Evolutionary conservation across 2,329 filamentous ascomycete genomes (phyloP), one percentile per base, ranked within the genome.

Genomic region (Pyricularia grisea): DNA sequence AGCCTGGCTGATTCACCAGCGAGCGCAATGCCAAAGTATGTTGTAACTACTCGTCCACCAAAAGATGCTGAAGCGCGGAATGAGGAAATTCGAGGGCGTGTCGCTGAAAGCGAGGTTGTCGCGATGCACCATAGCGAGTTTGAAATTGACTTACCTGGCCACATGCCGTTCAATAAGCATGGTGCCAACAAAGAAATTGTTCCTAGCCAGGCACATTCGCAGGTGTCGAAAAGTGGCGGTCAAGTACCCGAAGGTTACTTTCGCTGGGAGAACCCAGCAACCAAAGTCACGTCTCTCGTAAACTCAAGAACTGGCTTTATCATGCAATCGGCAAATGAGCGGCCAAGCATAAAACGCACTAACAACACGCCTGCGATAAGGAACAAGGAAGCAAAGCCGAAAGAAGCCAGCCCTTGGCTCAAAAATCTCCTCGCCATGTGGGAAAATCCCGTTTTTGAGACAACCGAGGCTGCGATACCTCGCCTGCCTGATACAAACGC

Each of bases 381-480:
- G 3, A 20, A 20, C 9, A 17, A 63, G 60, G 11, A 28, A 20
- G 3, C 50, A 50, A 50, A 66, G 11, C 5, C n/a, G 20, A 69
- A 71, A 30, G 70, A 72, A 68, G 31, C 73, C 61, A 61, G 69
- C 69, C 72, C 76, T 11, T 93, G 90, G 90, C 78, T 93, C 2
- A 80, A 83, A 10, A 79, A 83, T 7, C 73, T 94, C 7, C 77
- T 93, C 1, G 77, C 82, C 50, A 82, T 81, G 10, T 97, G 92
- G 92, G 78, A 90, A 10, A 97, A 94, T 70, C 92, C 92, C 0
- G 81, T 92, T 0, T 97, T 96, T 75, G 79, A 83, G n/a, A 74
- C 76, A 3, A 76, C 77, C 0, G 80, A 87, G 68, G 72, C 77
- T 1, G 72, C 76, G 0, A 83, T 89, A 27, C 85, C 84, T 5